phyloP scores from a whole-genome alignment of 208 protist genomes.

The Trypanosoma scelopori region DNA sequence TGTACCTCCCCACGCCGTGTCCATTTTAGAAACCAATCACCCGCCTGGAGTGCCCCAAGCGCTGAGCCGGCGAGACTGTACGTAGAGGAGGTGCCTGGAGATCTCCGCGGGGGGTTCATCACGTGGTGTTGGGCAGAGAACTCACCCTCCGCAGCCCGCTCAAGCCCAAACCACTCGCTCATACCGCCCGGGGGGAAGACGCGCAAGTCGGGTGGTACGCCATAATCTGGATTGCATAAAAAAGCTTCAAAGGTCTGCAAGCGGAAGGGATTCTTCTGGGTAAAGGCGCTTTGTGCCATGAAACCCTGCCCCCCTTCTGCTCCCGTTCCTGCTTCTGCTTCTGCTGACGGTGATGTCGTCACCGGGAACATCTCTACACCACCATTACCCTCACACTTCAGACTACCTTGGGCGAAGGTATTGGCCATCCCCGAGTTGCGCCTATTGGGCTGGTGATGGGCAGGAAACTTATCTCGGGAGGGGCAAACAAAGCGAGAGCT shows the following conservation, averaged over 20 bases:
- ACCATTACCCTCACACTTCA: background rate
- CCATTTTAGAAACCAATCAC: constrained; percentile 86
- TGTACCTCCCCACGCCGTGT: constrained; percentile 53
- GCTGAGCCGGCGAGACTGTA: background rate
- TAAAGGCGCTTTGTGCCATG: constrained; percentile 63
- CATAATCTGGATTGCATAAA: constrained; percentile 46
- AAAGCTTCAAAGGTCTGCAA: constrained; percentile 72
- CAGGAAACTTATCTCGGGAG: background rate
- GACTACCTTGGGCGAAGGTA: background rate
- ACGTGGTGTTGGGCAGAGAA: background rate
- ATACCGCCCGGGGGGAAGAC: constrained; percentile 20
- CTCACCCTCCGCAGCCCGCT: constrained; percentile 27
- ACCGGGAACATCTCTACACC: background rate
- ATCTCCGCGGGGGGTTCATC: background rate
- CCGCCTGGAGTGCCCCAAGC: constrained; percentile 44
- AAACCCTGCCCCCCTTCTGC: constrained; percentile 21
- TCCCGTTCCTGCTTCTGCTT: too few relatives aligned
- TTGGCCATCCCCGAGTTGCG: background rate
- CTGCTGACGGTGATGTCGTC: constrained; percentile 13
- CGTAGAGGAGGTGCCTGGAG: background rate
- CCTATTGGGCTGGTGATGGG: background rate
- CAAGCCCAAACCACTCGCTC: constrained; percentile 2
- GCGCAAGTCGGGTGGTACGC: constrained; percentile 29
- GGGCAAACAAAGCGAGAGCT: background rate
- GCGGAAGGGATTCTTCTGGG: constrained; percentile 75